phyloP scores from a whole-genome alignment of 768 basidiomycete genomes.

The Coprinellus micaceus region DNA sequence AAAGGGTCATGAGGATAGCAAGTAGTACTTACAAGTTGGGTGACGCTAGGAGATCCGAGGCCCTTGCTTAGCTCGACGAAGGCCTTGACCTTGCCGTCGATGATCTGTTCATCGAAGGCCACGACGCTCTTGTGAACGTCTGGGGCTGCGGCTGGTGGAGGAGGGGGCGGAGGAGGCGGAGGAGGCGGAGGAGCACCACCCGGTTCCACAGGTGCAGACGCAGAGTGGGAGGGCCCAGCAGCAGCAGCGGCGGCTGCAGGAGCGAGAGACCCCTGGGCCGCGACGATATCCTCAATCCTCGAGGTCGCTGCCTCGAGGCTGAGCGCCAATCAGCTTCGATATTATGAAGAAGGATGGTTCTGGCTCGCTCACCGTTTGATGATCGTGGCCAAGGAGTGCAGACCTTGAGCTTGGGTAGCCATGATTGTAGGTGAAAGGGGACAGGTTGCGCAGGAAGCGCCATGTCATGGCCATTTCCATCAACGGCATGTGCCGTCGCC shows the following conservation, averaged over 20 bases:
- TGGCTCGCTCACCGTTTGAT: conserved; percentile 63
- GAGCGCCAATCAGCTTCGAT: conserved; percentile 23
- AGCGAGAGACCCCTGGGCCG: conserved; percentile 30
- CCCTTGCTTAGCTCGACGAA: conserved; percentile 69
- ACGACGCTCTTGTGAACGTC: conserved; percentile 56
- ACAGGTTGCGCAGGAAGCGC: not conserved
- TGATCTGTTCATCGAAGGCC: conserved; percentile 71
- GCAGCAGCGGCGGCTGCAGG: conserved; percentile 11
- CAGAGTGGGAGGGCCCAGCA: conserved; percentile 2
- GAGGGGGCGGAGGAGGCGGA: conserved; percentile 32
- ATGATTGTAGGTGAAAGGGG: conserved; percentile 13
- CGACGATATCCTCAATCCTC: conserved; percentile 86
- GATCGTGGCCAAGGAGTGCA: conserved; percentile 76
- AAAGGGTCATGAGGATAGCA: too few relatives aligned
- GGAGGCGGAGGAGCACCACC: conserved; percentile 27
- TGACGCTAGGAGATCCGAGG: conserved; percentile 65
- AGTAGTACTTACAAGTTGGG: conserved; percentile 65
- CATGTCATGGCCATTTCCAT: not conserved
- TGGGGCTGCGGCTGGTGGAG: conserved; percentile 32
- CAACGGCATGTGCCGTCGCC: conserved; percentile 5
- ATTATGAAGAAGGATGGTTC: conserved; percentile 4
- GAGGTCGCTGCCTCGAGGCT: conserved; percentile 93
- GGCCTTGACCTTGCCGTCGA: conserved; percentile 70
- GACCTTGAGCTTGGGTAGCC: conserved; percentile 39
- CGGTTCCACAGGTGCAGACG: conserved; percentile 12